Percentiles rank a stretch among this genome's conserved stretches.
Conservation (phyloP, 352 stramenopile genomes). For the Pythium periplocum region DNA sequence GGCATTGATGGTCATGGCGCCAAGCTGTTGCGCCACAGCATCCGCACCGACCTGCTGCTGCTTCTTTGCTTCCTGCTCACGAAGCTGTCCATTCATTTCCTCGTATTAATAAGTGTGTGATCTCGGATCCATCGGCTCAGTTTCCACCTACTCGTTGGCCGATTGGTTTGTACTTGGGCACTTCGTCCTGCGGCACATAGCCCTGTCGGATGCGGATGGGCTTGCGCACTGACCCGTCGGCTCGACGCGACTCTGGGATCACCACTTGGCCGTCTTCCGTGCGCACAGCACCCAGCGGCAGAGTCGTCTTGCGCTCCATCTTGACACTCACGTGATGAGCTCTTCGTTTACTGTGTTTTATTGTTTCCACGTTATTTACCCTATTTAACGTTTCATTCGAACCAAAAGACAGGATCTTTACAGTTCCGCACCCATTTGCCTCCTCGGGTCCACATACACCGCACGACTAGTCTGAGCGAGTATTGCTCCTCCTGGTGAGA, state of each 20-base stretch:
- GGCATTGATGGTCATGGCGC: slow-evolving; percentile 1
- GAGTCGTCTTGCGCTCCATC: background rate
- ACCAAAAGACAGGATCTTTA: too few species aligned
- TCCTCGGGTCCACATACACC: too few species aligned
- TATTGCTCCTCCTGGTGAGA: too few species aligned
- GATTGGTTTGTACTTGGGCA: slow-evolving; percentile 74
- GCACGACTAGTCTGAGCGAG: too few species aligned
- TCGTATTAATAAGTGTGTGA: too few species aligned
- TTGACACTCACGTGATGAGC: slow-evolving; percentile 6
- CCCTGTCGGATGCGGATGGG: slow-evolving; percentile 75
- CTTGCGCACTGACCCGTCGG: slow-evolving; percentile 75
- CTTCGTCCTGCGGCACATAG: slow-evolving; percentile 79
- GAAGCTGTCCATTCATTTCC: background rate
- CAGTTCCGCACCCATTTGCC: too few species aligned
- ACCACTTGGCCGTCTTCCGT: slow-evolving; percentile 56
- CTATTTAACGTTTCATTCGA: slow-evolving; percentile 3
- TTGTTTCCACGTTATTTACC: background rate
- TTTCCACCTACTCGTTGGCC: slow-evolving; percentile 34
- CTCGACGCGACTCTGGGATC: slow-evolving; percentile 50
- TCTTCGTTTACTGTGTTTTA: too few species aligned
- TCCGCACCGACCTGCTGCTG: background rate
- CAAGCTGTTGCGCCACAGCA: slow-evolving; percentile 1
- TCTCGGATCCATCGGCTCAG: too few species aligned
- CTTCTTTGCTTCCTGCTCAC: slow-evolving; percentile 8
- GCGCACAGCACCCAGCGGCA: slow-evolving; percentile 62